Percentiles rank a stretch among this genome's conserved stretches.
Conservation (phyloP, 2,329 filamentous ascomycete genomes). For the Colletotrichum sp. region DNA sequence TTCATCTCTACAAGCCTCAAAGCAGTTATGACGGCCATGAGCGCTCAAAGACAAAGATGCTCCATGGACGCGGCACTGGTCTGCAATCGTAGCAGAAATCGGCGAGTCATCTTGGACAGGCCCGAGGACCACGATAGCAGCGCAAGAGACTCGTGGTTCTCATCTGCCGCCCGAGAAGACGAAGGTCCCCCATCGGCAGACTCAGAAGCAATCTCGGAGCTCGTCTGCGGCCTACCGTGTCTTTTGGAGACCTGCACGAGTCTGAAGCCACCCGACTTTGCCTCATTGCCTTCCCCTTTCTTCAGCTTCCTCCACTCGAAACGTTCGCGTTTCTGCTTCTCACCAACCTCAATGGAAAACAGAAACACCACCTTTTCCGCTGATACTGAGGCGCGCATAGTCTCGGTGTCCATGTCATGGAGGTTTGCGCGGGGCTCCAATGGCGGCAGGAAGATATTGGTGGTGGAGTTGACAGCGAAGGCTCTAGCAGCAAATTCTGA, state of each 20-base stretch:
- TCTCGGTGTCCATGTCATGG: background rate
- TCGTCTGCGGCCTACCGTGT: rapidly evolving
- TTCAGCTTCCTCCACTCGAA: background rate
- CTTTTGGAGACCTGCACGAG: background rate
- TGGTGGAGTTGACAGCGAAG: background rate
- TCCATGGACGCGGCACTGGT: background rate
- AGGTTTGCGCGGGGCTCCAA: background rate
- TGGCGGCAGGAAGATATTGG: background rate
- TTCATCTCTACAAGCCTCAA: background rate
- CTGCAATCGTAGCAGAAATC: background rate
- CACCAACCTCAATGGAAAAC: background rate
- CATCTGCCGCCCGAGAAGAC: rapidly evolving
- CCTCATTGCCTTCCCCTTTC: background rate
- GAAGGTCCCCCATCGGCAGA: rapidly evolving
- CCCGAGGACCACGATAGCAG: background rate
- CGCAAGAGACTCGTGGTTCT: background rate
- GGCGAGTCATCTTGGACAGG: background rate
- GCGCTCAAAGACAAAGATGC: rapidly evolving
- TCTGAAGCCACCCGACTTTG: background rate
- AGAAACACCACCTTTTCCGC: rapidly evolving
- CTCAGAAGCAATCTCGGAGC: background rate
- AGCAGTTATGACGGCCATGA: background rate
- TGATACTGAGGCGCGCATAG: background rate
- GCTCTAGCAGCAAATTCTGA: rapidly evolving
- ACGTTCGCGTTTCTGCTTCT: background rate